Evolutionary conservation across 306 rosid genomes (phyloP), one percentile per base, ranked within the genome.

Genomic region (Quercus agrifolia): DNA sequence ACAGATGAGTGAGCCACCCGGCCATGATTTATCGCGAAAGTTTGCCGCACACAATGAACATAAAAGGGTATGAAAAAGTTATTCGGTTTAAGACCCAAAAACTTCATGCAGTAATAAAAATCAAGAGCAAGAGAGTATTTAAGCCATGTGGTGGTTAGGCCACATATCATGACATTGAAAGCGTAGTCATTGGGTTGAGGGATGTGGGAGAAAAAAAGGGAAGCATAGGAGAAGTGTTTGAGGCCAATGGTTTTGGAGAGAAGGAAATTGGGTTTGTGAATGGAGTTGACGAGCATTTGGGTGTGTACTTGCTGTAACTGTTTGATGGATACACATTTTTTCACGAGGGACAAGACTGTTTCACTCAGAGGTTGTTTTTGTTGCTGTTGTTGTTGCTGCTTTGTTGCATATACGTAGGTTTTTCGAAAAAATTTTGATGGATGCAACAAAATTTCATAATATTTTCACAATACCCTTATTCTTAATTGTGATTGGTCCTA

Each of bases 131-230:
- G 95, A 63, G 87, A 41, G 78, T 86, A 81, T 4, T 79, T 71
- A 6, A 83, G 87, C 97, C 99, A 94, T 2, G 99, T 86, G 17
- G 91, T 90, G 63, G 99, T 75, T 25, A 91, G 85, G 5, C 95
- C 95, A 25, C 97, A 95, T 72, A 94, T 90, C 95, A 94, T 94
- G 80, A 94, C 81, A 78, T 92, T 94, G 82, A 94, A 94, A 8
- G 97, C 83, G 61, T 86, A 92, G 77, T 85, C 91, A 58, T 90
- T 85, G 74, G 97, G 97, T 49, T 86, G 86, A 28, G 88, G 79
- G 46, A 82, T 82, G 4, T 79, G 83, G 67, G 90, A 79, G 85
- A 94, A 92, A 46, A 92, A 17, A 31, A 56, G 57, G 38, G 87
- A 83, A n/a, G 98, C 80, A 62, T 89, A 94, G 12, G 86, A 8